Evolutionary conservation across 2,329 filamentous ascomycete species (phyloP).

Genomic region (Neofusicoccum kwambonambiense): DNA sequence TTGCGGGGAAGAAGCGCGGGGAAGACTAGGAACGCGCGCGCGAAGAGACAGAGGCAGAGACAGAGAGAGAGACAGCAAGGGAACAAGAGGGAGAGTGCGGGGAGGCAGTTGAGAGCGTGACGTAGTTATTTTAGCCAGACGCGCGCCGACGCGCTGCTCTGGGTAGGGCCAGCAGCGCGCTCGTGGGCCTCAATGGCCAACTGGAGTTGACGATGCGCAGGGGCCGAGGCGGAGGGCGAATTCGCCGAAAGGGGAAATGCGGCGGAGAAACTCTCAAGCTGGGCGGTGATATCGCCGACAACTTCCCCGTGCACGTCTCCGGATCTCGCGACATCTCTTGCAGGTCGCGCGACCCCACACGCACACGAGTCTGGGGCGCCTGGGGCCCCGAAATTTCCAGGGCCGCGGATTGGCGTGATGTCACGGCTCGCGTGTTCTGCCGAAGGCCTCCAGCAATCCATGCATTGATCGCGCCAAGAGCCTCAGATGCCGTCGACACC

Average conservation of each 20-base stretch:
- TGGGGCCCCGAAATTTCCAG: background rate
- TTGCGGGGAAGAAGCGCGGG: no score
- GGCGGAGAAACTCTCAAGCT: background rate
- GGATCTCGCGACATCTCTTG: background rate
- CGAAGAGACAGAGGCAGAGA: no score
- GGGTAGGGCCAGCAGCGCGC: background rate
- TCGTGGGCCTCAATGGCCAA: background rate
- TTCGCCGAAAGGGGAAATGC: slow-evolving; percentile 7
- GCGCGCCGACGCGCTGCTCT: background rate
- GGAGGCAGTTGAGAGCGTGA: background rate
- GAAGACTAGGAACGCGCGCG: no score
- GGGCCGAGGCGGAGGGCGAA: slow-evolving; percentile 1
- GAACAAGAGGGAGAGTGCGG: background rate
- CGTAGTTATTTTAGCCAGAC: slow-evolving; percentile 12
- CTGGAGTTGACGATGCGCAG: background rate
- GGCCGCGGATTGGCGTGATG: background rate
- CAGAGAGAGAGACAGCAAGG: background rate
- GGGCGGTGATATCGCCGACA: background rate
- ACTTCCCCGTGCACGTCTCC: background rate
- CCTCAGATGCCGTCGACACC: slow-evolving; percentile 4
- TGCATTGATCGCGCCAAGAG: background rate
- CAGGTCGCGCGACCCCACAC: background rate
- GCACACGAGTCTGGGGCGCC: background rate
- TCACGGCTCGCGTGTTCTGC: background rate
- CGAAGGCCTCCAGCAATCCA: background rate